Base-by-base conservation (phyloP, 495 filamentous ascomycete species). In the Lasiosphaeriaceae sp. region DNA sequence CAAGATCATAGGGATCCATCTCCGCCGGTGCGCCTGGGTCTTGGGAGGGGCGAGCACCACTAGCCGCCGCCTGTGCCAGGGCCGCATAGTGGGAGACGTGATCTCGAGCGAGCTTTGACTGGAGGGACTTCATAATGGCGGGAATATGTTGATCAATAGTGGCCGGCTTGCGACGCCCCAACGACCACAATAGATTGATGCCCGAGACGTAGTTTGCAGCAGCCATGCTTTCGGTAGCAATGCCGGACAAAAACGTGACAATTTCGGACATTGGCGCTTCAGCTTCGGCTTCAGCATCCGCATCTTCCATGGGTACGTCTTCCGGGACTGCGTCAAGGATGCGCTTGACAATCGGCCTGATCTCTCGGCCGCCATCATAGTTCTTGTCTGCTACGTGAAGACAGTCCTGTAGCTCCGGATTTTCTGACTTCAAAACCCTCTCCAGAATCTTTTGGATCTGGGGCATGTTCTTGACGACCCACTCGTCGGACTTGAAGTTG, bases 311-410 rank as follows among this genome's bases (percentile, higher is more conserved):
- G 1, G 86, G 86, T 17, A 86, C 81, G 54, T 92, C 88, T 59
- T 94, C 89, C 8, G 95, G 94, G 29, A 97, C 80, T n/a, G 92
- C 90, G 65, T 96, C 86, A 21, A 99, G 80, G 35, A 97, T 86
- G 45, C 90, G 84, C 62, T 85, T 84, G 52, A 97, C 71, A 12
- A 90, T 85, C 4, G 95, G 86, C 52, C 79, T 78, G 52, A 89
- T 72, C 14, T 78, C 74, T 4, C 79, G 77, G 4, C 76, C 78
- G 29, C 83, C 82, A 41, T 89, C 85, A 50, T 82, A 81, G n/a
- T 83, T 80, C 52, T 83, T 78, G 62, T 88, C 85, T 12, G 80
- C 71, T 43, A 82, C 77, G 65, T 97, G 89, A 37, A 99, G 77
- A 64, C 87, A 94, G 66, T 96, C 91, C 61, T 97, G 95, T 31